phyloP scores from a whole-genome alignment of 192 early-diverging fungal species.

The Lobosporangium transversale region DNA sequence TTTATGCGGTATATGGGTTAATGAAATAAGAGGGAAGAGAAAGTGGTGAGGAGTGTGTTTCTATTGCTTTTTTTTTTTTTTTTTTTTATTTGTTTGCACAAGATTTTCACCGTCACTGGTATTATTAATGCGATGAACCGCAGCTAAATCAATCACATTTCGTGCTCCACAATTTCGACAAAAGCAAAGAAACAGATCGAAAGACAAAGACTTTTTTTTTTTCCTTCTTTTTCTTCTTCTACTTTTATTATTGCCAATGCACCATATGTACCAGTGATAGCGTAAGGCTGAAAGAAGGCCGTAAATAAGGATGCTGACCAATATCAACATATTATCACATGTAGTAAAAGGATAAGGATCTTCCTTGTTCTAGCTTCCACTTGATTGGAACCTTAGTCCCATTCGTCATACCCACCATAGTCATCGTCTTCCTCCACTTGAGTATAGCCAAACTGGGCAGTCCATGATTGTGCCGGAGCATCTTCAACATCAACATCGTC shows the following conservation, averaged over 20 bases:
- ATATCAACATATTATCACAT: background rate
- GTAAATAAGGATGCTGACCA: too few species aligned
- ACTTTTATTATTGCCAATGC: background rate
- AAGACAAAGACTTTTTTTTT: background rate
- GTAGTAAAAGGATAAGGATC: background rate
- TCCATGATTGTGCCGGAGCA: constrained; percentile 21
- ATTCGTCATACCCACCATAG: constrained; percentile 36
- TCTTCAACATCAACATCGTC: constrained; percentile 58
- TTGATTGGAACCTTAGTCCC: constrained; percentile 39
- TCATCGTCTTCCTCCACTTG: constrained; percentile 31
- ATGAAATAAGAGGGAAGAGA: background rate
- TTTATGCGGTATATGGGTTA: background rate
- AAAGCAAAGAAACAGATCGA: background rate
- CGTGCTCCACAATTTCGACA: too few species aligned
- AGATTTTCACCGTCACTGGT: background rate
- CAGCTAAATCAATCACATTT: background rate
- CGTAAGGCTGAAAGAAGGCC: too few species aligned
- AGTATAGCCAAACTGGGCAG: constrained; percentile 30
- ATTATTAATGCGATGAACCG: background rate
- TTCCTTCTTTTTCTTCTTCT: background rate
- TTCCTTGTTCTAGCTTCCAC: background rate
- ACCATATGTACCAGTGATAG: too few species aligned
- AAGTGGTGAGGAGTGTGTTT: background rate
- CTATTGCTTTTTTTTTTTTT: background rate
- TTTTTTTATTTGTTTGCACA: background rate